Base-by-base conservation (phyloP, 352 stramenopile genomes). In the Pythium plurisporium region DNA sequence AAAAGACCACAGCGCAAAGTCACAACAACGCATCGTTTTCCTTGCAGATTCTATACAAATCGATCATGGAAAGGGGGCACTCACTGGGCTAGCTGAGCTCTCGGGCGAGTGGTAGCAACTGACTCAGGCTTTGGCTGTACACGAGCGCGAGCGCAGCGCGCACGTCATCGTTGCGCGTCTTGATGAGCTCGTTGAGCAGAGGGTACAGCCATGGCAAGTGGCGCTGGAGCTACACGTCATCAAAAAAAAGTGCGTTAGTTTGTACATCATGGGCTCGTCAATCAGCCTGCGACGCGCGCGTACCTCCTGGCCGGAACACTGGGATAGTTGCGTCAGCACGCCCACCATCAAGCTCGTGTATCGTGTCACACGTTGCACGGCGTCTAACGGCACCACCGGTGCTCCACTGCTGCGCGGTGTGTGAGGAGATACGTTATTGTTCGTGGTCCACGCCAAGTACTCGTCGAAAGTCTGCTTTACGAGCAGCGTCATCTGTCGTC, bases 171-270 rank as follows among this genome's bases (percentile, higher is more conserved):
- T 78, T 90, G 23, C 69, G 66, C 11, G 77, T 82, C 65, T 76
- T 82, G 50, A 92, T 81, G 1, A 95, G 67, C 36, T 84, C 73
- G 15, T 74, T 92, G 17, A 95, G 64, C 34, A 92, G 64, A 23
- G 85, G 81, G 53, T 88, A 95, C 34, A 95, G 51, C 85, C 85
- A 95, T n/a, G 48, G 17, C 59, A 91, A 63, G 54, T 94, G 76
- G 10, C 69, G 72, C 43, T 82, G 65, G 7, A 93, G 64, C 79
- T 93, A 44, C 0, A 64, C n/a, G n/a, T n/a, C n/a, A n/a, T n/a
- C n/a, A n/a, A n/a, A n/a, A n/a, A n/a, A n/a, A n/a, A n/a, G n/a
- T n/a, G n/a, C n/a, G n/a, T n/a, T n/a, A n/a, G n/a, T n/a, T n/a
- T n/a, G n/a, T n/a, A n/a, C n/a, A n/a, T n/a, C n/a, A n/a, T n/a